Evolutionary conservation across 257 asterid species (phyloP), one percentile per base, ranked within the genome.

Genomic region (Oldenlandia corymbosa): DNA sequence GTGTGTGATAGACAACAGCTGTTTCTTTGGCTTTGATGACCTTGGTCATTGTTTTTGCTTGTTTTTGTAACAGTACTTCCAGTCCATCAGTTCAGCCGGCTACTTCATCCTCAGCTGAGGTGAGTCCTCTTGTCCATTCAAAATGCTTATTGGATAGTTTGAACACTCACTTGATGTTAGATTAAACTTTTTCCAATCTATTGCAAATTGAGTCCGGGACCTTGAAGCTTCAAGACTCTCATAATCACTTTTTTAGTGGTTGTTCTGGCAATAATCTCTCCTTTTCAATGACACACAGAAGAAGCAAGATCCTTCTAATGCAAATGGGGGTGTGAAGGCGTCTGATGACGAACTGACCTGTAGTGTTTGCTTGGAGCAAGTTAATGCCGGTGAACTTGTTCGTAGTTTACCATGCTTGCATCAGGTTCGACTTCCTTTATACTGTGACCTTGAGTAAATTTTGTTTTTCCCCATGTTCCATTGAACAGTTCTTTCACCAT

Each of bases 291-390:
- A 50, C 60, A 18, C 66, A 72, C 89, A 86, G 96, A 88, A 84
- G 76, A 84, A 82, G 81, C 96, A 80, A 77, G 95, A 85, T 67
- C 68, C 64, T 65, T 72, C 66, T 45, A 83, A 64, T 73, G 78
- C 77, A 46, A 72, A 73, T 57, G 85, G 73, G 41, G 76, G 75
- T 32, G 57, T 58, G 21, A 83, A 86, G 71, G 72, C 80, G 65
- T 73, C 83, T 0, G 94, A 85, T 42, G 92, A 93, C 68, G 99
- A 90, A 60, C 82, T 93, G 80, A 93, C 97, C 46, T 90, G 99
- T 71, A 93, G 97, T 65, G 95, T 93, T 67, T 93, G 99, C 84
- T 83, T 93, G 89, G 99, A 93, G 83, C 97, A 90, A 90, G 99
- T 93, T 58, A 75, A 66, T 68, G 79, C 49, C 13, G 99, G 97